Evolutionary conservation across 345 rosid genomes (phyloP), one percentile per base, ranked within the genome.

Genomic region (Salix udensis): DNA sequence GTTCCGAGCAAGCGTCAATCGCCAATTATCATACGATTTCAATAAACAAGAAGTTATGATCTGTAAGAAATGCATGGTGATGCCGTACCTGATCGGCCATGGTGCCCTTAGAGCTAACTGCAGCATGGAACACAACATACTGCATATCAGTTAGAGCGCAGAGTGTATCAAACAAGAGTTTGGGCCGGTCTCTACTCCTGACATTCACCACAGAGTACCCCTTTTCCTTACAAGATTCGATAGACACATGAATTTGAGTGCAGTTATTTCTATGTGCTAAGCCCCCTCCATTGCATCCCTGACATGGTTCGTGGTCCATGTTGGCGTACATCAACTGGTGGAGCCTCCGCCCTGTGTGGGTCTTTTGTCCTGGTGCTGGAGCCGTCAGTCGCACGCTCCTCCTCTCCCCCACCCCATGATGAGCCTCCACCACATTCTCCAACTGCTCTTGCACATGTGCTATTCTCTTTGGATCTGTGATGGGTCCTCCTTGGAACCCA

Each of bases 91-190:
- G 96, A 71, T 92, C 88, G 28, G 99, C 96, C 65, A 86, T 78
- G 19, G 74, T 44, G 6, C 94, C 97, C 79, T 71, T 85, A 6
- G 97, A 93, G 81, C 90, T 84, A 44, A 91, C 88, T 0, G 89
- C 91, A 1, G 96, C 99, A 69, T 96, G 99, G 80, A 92, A 93
- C 70, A 96, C 98, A 0, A 91, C 90, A 40, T 91, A 95, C 64
- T 91, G 84, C 86, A 93, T 70, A 67, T 95, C 97, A 2, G 94
- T 93, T 24, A 93, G 80, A 1, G 85, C 92, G 26, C 98, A 96
- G 1, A 96, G 84, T 0, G 98, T 93, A 80, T 96, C 98, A 42
- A 90, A 96, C 78, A 96, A 74, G 67, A 95, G 86, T 80, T 95
- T 93, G 8, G 93, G 92, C 67, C 98, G 80, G 80, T 95, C 98